Conservation (phyloP, 192 early-diverging fungal species). For the Umbelopsis sp. region DNA sequence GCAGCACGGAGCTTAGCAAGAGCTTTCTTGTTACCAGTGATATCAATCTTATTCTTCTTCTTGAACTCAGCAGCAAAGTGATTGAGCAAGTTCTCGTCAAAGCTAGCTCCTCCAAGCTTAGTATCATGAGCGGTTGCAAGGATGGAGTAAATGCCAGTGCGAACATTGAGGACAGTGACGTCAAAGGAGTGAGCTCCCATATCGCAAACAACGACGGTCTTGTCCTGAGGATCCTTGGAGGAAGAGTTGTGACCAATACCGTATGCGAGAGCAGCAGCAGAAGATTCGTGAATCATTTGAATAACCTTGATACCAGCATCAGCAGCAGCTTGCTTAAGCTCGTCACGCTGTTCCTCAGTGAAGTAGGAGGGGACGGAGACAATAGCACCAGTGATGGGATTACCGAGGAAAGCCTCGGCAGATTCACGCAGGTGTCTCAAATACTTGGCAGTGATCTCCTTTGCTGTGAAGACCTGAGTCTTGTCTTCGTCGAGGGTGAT, state of each 20-base stretch:
- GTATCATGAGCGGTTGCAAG: conserved; percentile 75
- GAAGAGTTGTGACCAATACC: conserved; percentile 57
- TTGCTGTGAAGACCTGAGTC: conserved; percentile 63
- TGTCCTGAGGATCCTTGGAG: conserved; percentile 64
- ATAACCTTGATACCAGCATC: conserved; percentile 80
- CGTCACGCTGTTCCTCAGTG: conserved; percentile 67
- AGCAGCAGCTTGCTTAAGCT: conserved; percentile 64
- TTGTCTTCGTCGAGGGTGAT: conserved; percentile 63
- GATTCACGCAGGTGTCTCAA: conserved; percentile 80
- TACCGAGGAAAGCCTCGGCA: conserved; percentile 87
- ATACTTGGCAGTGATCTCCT: conserved; percentile 75
- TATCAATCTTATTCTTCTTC: conserved; percentile 81
- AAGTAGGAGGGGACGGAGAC: conserved; percentile 89
- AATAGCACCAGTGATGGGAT: conserved; percentile 77
- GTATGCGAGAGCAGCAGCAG: conserved; percentile 89
- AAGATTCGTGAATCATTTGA: conserved; percentile 86
- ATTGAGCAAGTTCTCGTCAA: conserved; percentile 82
- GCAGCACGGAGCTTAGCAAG: conserved; percentile 81
- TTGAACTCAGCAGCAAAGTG: conserved; percentile 89
- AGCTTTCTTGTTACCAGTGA: conserved; percentile 73
- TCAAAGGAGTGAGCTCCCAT: conserved; percentile 82
- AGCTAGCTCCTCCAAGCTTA: conserved; percentile 80
- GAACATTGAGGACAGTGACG: conserved; percentile 74
- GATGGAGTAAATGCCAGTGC: conserved; percentile 75
- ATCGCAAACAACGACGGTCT: conserved; percentile 83